Evolutionary conservation across 495 filamentous ascomycete species (phyloP).

Genomic region (Neurospora tetraspora): DNA sequence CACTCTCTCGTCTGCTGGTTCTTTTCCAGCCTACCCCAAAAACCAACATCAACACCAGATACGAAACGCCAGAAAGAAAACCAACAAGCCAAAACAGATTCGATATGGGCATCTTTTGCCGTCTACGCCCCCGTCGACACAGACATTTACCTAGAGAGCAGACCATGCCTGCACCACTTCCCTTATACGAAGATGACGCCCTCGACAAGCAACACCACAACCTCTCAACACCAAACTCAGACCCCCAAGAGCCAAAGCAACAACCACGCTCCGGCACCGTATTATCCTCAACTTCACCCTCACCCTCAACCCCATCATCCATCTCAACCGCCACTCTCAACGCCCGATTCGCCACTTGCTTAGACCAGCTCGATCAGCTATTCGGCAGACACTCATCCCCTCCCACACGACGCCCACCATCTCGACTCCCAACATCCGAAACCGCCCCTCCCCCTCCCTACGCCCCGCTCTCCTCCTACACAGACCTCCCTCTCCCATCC

Average conservation of each 20-base stretch:
- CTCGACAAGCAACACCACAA: background rate
- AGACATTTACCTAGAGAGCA: background rate
- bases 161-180: background rate
- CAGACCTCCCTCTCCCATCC: background rate
- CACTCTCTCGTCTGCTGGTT: no score
- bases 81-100: no score
- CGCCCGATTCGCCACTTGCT: background rate
- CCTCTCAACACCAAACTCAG: background rate
- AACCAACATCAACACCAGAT: no score
- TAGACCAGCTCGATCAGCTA: background rate
- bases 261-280: no score
- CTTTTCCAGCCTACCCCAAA: no score
- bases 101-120: background rate
- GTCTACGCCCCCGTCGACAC: background rate
- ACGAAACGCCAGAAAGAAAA: no score
- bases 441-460: background rate
- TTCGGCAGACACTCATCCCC: background rate
- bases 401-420: background rate
- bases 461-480: background rate
- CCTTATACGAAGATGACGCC: background rate
- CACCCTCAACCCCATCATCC: no score
- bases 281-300: background rate
- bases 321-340: background rate
- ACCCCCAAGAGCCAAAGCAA: no score
- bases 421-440: background rate